These are phyloP conservation scores for Pichia norvegensis DNA, from an alignment of 1,139 yeast species.

Conservation along the genomic window DNA sequence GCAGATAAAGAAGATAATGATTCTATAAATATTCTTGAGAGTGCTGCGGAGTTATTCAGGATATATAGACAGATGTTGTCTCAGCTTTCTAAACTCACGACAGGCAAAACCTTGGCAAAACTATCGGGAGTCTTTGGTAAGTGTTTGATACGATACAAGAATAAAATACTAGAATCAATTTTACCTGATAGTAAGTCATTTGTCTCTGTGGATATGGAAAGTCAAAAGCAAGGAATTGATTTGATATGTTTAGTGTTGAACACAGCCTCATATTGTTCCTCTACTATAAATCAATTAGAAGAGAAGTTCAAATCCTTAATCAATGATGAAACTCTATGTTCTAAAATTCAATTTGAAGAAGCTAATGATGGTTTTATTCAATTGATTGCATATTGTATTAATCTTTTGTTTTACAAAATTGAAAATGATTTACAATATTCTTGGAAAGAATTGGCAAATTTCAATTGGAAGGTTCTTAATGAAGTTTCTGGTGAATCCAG, in stretches of 20 bases:
- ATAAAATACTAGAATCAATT: conserved; percentile 51
- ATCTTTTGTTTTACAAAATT: conserved; percentile 50
- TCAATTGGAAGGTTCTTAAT: conserved; percentile 62
- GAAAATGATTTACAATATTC: conserved; percentile 56
- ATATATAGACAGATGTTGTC: conserved; percentile 62
- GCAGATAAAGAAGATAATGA: conserved; percentile 25
- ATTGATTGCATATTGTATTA: conserved; percentile 52
- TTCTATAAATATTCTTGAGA: conserved; percentile 31
- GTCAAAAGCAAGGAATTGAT: conserved; percentile 48
- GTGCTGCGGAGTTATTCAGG: conserved; percentile 82
- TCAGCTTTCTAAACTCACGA: conserved; percentile 70
- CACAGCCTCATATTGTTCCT: conserved; percentile 83
- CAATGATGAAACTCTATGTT: conserved; percentile 30
- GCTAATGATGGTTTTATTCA: conserved; percentile 51
- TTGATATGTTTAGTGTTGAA: conserved; percentile 68
- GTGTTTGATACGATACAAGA: conserved; percentile 60
- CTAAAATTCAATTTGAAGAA: conserved; percentile 41
- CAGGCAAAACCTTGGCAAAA: conserved; percentile 58
- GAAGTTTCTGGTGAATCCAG: conserved; percentile 64
- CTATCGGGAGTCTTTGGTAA: conserved; percentile 59
- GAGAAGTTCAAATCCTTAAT: conserved; percentile 50
- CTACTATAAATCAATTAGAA: conserved; percentile 70
- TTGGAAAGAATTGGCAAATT: conserved; percentile 82
- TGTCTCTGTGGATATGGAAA: conserved; percentile 28
- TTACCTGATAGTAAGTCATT: conserved; percentile 38